Evolutionary conservation across 257 asterid species (phyloP).

Genomic region (Solanum arcanum): DNA sequence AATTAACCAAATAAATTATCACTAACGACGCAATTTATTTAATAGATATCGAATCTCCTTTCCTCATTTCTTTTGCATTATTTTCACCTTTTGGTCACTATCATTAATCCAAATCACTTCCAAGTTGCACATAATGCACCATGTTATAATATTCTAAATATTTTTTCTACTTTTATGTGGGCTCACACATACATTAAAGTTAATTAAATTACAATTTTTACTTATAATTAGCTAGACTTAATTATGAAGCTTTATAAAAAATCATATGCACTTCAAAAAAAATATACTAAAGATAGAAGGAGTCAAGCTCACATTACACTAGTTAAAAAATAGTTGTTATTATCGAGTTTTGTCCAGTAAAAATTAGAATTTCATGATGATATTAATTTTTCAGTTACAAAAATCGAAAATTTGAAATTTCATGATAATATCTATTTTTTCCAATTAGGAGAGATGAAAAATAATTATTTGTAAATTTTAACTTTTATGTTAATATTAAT

Average conservation of each 20-base stretch:
- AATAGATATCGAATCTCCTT: neutral
- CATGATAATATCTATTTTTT: neutral
- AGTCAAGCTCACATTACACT: neutral
- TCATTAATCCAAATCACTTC: neutral
- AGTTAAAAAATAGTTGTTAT: neutral
- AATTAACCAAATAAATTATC: too few species aligned
- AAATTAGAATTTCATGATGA: neutral
- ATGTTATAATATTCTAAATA: neutral
- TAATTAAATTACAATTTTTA: neutral
- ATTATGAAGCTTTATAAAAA: neutral
- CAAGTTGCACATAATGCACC: neutral
- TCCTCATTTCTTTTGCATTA: neutral
- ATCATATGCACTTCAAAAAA: neutral
- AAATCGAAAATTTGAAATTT: neutral
- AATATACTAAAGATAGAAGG: neutral
- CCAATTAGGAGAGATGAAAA: neutral
- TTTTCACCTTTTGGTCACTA: neutral
- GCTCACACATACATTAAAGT: neutral
- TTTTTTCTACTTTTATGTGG: neutral
- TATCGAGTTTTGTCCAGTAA: neutral
- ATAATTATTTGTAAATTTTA: neutral
- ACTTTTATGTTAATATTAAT: neutral
- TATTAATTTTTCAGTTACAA: neutral
- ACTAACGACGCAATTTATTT: fast-evolving
- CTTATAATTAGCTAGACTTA: neutral